phyloP scores from a whole-genome alignment of 2,329 filamentous ascomycete species.

The Apiospora saccharicola region DNA sequence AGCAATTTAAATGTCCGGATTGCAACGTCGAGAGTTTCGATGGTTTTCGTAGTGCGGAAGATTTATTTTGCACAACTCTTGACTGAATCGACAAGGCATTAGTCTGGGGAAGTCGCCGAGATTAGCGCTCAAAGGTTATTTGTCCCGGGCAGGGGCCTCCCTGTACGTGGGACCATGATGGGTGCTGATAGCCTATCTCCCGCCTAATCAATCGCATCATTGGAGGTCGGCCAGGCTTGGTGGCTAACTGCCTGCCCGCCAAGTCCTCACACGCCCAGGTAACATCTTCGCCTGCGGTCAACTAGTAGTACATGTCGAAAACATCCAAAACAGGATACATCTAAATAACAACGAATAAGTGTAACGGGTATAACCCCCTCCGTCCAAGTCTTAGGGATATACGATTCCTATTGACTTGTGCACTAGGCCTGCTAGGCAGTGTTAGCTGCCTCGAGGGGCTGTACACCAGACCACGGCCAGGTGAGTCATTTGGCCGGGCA shows the following conservation, averaged over 20 bases:
- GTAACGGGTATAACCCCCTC: neutral
- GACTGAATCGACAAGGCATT: neutral
- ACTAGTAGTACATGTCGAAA: neutral
- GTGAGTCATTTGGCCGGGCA: constrained; percentile 3
- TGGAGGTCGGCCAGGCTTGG: too few relatives aligned
- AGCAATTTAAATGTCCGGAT: neutral
- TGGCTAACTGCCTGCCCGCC: neutral
- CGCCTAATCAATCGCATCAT: too few relatives aligned
- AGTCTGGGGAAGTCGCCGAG: constrained; percentile 7
- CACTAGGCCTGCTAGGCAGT: neutral
- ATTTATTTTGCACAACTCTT: neutral
- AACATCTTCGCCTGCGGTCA: neutral
- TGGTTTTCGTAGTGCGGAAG: neutral
- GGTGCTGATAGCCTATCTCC: neutral
- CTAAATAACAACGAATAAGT: neutral
- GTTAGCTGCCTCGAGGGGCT: constrained; percentile 3
- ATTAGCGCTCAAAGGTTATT: constrained; percentile 2
- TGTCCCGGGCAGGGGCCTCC: neutral
- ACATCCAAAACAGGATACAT: neutral
- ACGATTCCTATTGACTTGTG: neutral
- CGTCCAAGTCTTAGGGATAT: neutral
- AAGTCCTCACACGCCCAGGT: neutral
- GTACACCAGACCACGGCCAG: constrained; percentile 6
- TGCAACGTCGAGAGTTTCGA: neutral
- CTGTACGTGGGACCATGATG: neutral